These are phyloP conservation scores for Effrenium voratum DNA, from an alignment of 73 alveolate species.

Conservation along the genomic window DNA sequence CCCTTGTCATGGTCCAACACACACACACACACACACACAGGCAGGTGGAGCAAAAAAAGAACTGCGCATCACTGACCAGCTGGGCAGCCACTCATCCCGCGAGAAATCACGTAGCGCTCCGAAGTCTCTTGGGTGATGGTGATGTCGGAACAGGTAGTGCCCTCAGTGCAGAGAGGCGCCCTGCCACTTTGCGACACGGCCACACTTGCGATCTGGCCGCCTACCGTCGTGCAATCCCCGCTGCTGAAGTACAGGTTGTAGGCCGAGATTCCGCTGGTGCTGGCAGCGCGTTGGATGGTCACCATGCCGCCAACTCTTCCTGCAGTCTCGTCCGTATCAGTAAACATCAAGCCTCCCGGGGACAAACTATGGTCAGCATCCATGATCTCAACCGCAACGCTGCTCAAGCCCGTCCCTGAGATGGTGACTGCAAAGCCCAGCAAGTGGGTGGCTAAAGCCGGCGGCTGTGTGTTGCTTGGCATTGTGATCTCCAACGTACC, in stretches of 20 bases:
- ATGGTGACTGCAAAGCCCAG: constrained; percentile 20
- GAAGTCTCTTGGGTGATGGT: constrained; percentile 4
- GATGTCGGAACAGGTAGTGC: constrained; percentile 18
- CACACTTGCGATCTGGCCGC: constrained; percentile 35
- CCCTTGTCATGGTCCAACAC: no score
- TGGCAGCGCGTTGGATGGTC: constrained; percentile 68
- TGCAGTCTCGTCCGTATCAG: constrained; percentile 10
- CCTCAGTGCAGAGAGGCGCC: constrained; percentile 32
- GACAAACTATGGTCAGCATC: not conserved
- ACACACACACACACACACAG: no score
- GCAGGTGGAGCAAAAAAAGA: no score
- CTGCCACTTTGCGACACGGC: not conserved
- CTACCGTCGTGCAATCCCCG: constrained; percentile 32
- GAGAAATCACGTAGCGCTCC: not conserved
- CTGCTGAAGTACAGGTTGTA: constrained; percentile 76
- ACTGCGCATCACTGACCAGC: no score
- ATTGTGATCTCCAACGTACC: constrained; percentile 20
- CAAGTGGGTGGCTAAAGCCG: constrained; percentile 18
- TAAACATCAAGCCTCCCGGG: constrained; percentile 60
- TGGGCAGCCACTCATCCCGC: constrained; percentile 86
- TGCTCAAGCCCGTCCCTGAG: not conserved
- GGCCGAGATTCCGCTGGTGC: constrained; percentile 15
- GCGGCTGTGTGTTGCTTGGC: constrained; percentile 43
- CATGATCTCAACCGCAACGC: not conserved
- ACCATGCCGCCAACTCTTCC: constrained; percentile 28